phyloP scores from a whole-genome alignment of 1,284 basidiomycete species.

The Lentinula novae-zelandiae region DNA sequence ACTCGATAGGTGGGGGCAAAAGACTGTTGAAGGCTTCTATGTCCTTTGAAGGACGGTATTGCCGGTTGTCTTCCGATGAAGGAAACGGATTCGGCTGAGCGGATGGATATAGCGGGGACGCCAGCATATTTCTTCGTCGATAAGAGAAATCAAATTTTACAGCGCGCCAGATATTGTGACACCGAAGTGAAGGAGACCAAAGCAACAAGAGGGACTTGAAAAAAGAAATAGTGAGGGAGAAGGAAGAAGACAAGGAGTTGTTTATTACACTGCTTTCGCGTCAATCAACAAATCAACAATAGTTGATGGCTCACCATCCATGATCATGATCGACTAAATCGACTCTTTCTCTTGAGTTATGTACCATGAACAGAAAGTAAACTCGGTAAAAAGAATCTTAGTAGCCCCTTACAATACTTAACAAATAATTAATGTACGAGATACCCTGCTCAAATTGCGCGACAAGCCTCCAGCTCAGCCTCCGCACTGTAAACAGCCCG shows the following conservation, averaged over 20 bases:
- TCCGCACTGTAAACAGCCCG: too few species aligned
- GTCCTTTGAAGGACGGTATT: slow-evolving; percentile 64
- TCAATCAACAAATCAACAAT: not conserved
- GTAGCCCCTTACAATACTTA: too few species aligned
- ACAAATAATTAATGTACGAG: too few species aligned
- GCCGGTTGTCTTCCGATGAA: slow-evolving; percentile 42
- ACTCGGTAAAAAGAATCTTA: too few species aligned
- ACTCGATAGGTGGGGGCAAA: slow-evolving; percentile 72
- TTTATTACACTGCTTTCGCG: not conserved
- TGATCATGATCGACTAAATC: not conserved
- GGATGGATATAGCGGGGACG: slow-evolving; percentile 50
- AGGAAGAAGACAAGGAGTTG: not conserved
- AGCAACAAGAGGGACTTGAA: not conserved
- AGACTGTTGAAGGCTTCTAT: slow-evolving; percentile 70
- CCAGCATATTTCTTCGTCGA: slow-evolving; percentile 44
- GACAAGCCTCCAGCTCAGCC: too few species aligned
- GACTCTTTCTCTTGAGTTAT: too few species aligned
- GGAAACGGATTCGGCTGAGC: slow-evolving; percentile 36
- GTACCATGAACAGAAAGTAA: too few species aligned
- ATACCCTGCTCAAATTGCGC: too few species aligned
- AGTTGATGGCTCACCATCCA: not conserved
- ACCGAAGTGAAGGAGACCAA: slow-evolving; percentile 29
- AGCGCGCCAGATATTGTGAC: slow-evolving; percentile 39
- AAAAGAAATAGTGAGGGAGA: not conserved
- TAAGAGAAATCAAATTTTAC: not conserved